Base-by-base conservation (phyloP, 108 stramenopile species). In the Chaetoceros tenuissimus region DNA sequence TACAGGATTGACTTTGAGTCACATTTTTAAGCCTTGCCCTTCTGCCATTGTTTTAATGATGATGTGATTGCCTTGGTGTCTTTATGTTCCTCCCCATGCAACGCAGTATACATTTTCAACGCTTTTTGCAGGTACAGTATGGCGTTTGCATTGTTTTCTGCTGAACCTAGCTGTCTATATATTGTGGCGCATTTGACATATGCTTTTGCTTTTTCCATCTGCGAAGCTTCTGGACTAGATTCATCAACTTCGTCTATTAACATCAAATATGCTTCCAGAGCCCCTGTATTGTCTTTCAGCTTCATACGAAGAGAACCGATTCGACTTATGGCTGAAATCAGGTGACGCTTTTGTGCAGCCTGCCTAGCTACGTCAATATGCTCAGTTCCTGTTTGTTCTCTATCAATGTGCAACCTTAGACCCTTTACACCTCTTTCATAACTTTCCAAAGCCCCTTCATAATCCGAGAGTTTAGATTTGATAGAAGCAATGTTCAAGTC, bases 181-280 rank as follows among this genome's bases (percentile, higher is more conserved):
- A 92, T 92, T 5, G 90, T 92, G 16, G 90, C 90, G 57, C 86
- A 88, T 55, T 92, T 92, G 47, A 92, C 85, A 48, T 87, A 84
- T 20, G 86, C 90, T 63, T 92, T 92, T 21, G 86, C 90, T 52
- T 82, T 82, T 53, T 92, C 90, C 3, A 75, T 79, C n/a, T 79
- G 64, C 1, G 86, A 87, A 24, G 86, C 73, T 18, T 71, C 58
- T 16, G 90, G 86, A 57, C 86, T 88, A 48, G 81, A 76, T 2
- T 71, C 73, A 21, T 84, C 82, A 2, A 87, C 84, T 59, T 87
- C 79, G 46, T 71, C 63, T 43, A 92, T 71, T 24, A 92, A 64
- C 28, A 67, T 62, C 31, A 66, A 64, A 60, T 86, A 92, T 0
- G 84, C 84, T 58, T 81, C 72, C 59, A 92, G 52, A 7, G 90